Conservation (phyloP, 2,329 filamentous ascomycete species). For the Fusarium denticulatum region DNA sequence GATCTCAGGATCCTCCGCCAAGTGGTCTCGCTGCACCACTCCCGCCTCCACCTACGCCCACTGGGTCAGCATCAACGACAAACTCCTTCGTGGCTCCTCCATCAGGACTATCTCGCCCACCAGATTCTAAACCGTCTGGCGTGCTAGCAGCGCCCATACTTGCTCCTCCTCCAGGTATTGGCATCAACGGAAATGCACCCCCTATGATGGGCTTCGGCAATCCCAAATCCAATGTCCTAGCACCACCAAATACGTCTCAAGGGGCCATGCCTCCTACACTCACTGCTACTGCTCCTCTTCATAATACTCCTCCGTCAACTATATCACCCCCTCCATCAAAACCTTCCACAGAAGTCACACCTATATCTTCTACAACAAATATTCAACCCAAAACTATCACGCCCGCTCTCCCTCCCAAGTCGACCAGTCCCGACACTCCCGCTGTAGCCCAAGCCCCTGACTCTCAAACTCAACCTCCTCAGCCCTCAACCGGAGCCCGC, state of each 20-base stretch:
- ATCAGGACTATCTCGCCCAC: constrained; percentile 36
- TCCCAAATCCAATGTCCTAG: constrained; percentile 57
- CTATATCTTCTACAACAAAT: constrained; percentile 1
- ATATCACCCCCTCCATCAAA: background rate
- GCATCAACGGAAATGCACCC: constrained; percentile 33
- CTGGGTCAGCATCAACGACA: constrained; percentile 8
- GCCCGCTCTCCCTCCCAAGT: constrained; percentile 2
- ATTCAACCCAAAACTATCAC: constrained; percentile 21
- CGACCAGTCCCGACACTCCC: constrained; percentile 16
- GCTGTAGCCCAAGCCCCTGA: constrained; percentile 25
- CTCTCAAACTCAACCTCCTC: constrained; percentile 38
- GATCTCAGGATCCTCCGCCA: constrained; percentile 23
- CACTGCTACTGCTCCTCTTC: constrained; percentile 28
- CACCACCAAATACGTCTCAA: constrained; percentile 55
- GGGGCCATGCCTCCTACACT: constrained; percentile 32
- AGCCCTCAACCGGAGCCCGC: constrained; percentile 57
- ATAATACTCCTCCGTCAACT: constrained; percentile 16
- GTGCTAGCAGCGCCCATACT: constrained; percentile 53
- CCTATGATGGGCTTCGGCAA: constrained; percentile 44
- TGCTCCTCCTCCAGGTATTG: constrained; percentile 49
- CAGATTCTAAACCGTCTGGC: constrained; percentile 44
- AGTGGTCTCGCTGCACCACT: constrained; percentile 37
- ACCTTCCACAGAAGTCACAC: background rate
- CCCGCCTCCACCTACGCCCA: constrained; percentile 11
- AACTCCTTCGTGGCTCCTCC: constrained; percentile 32